Conservation (phyloP, 352 stramenopile species). For the Albugo candida region DNA sequence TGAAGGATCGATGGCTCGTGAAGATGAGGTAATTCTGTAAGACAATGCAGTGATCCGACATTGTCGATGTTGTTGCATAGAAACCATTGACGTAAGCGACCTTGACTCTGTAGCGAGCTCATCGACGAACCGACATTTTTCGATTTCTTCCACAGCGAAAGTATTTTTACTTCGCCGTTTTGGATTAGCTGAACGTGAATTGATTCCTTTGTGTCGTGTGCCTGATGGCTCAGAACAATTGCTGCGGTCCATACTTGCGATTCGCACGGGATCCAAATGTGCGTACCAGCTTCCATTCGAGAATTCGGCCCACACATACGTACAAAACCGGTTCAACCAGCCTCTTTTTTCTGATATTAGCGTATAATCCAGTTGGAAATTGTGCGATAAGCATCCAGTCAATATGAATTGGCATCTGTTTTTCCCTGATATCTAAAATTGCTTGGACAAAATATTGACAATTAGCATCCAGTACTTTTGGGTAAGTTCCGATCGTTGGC, state of each 20-base stretch:
- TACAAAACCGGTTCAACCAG: neutral
- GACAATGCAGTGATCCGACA: constrained; percentile 37
- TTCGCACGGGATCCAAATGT: constrained; percentile 33
- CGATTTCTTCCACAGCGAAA: neutral
- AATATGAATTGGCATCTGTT: neutral
- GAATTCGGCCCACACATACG: neutral
- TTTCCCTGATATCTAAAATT: neutral
- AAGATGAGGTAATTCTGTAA: constrained; percentile 64
- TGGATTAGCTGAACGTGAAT: constrained; percentile 4
- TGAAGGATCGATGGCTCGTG: constrained; percentile 74
- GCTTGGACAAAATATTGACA: neutral
- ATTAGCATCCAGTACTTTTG: neutral
- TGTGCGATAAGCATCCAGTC: neutral
- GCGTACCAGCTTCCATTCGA: constrained; percentile 44
- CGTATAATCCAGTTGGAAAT: neutral
- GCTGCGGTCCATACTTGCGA: constrained; percentile 49
- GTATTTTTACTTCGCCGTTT: neutral
- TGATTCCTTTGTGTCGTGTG: neutral
- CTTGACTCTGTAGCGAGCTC: constrained; percentile 11
- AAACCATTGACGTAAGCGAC: constrained; percentile 47
- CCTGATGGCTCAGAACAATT: constrained; percentile 9
- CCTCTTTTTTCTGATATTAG: neutral
- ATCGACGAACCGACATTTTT: constrained; percentile 13
- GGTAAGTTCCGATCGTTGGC: too few species aligned
- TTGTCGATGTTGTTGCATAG: constrained; percentile 41